These are phyloP conservation scores for Chloris gayana DNA, from an alignment of 176 grass and related monocot species.

Conservation along the genomic window DNA sequence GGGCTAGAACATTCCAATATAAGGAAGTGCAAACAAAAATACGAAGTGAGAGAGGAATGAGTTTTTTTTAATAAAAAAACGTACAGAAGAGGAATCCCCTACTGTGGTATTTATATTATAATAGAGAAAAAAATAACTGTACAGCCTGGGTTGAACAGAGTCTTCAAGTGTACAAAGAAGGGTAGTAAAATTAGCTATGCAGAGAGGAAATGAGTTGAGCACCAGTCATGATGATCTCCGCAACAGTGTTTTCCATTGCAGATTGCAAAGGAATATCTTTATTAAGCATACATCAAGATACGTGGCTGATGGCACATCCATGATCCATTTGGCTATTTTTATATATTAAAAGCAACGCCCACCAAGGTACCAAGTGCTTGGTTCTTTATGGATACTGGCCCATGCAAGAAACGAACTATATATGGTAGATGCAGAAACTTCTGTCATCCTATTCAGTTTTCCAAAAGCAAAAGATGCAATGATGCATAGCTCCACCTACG, in stretches of 20 bases:
- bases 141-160: too few relatives aligned
- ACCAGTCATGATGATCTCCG: not conserved
- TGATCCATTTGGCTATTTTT: not conserved
- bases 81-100: too few relatives aligned
- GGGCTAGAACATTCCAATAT: constrained; percentile 38
- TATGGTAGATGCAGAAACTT: not conserved
- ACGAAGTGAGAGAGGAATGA: not conserved
- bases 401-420: not conserved
- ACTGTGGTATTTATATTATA: too few relatives aligned
- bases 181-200: too few relatives aligned
- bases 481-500: not conserved
- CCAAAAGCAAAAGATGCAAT: too few relatives aligned
- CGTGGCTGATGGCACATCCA: not conserved
- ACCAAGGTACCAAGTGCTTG: not conserved
- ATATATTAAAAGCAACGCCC: not conserved
- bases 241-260: not conserved
- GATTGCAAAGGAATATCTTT: not conserved
- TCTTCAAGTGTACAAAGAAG: too few relatives aligned
- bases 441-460: not conserved
- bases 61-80: too few relatives aligned
- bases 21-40: not conserved
- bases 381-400: not conserved
- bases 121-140: too few relatives aligned
- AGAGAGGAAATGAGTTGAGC: not conserved
- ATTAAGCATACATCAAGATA: not conserved